These are phyloP conservation scores for Oldenlandia corymbosa DNA, from an alignment of 257 asterid species.

Conservation along the genomic window DNA sequence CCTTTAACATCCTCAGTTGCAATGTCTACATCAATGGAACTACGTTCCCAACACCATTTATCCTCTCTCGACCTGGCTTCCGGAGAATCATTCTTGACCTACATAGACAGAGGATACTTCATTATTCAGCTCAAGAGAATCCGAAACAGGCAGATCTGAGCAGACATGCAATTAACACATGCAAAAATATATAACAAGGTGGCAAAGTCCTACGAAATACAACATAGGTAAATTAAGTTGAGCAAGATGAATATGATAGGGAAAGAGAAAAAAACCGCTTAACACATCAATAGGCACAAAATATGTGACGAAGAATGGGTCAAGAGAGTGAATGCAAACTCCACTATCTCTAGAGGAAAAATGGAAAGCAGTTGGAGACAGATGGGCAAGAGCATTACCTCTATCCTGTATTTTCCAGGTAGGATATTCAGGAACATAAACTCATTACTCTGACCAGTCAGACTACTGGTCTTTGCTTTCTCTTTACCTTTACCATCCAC, in stretches of 20 bases:
- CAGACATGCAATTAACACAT: background rate
- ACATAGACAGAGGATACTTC: background rate
- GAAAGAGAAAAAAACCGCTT: background rate
- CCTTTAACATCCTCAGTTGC: constrained; percentile 77
- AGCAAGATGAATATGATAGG: background rate
- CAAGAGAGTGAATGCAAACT: background rate
- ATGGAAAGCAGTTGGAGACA: constrained; percentile 3
- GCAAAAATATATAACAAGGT: background rate
- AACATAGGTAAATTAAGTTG: background rate
- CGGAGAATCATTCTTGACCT: constrained; percentile 60
- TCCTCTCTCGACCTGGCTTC: constrained; percentile 53
- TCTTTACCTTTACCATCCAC: constrained; percentile 52
- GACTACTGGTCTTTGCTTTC: constrained; percentile 38
- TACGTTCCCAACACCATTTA: constrained; percentile 93
- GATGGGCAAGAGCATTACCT: constrained; percentile 50
- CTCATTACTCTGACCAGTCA: constrained; percentile 59
- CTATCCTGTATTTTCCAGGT: constrained; percentile 88
- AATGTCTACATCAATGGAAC: constrained; percentile 48
- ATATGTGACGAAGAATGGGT: constrained; percentile 1
- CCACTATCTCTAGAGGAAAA: background rate
- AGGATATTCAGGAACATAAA: constrained; percentile 69
- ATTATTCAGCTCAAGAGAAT: background rate
- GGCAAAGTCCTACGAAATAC: background rate
- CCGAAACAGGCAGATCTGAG: background rate
- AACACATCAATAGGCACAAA: too few relatives aligned